Evolutionary conservation across 176 grass and related monocot species (phyloP), one percentile per base, ranked within the genome.

Genomic region (Musa acuminata): DNA sequence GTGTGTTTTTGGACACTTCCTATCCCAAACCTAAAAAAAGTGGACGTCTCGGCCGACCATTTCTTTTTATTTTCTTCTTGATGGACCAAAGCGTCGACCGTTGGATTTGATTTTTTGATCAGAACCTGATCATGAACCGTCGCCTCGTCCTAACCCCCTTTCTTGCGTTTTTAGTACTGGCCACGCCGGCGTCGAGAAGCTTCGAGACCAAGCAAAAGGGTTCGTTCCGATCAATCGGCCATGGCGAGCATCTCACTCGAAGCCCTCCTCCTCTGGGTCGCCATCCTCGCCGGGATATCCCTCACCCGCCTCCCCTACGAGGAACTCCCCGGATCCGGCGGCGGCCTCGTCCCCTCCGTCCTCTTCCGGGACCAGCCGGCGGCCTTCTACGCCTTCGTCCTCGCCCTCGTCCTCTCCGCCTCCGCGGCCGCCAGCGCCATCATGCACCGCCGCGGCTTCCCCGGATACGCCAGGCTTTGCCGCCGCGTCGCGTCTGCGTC

Each of bases 251-350:
- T 74, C 52, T 27, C 72, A 1, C 20, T 74, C 11, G 72, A 74
- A 55, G 13, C 72, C 52, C 19, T 73, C 2, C 51, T 74, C 72
- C 72, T 74, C 14, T 74, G 72, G 52, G 25, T 29, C 11, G 53
- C 25, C 53, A 17, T 58, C 24, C 51, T 74, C 14, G 52, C 52
- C 23, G 72, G 72, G 22, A 8, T 29, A 22, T 52, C 72, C 24
- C 51, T 74, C 11, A 74, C 52, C 52, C 23, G 52, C 23, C 72
- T 74, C 14, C 72, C 52, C 11, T 74, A 74, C 72, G 72, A 74
- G 72, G 72, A 74, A 51, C 52, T 74, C 4, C 23, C 51, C 0
- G 72, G 52, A 55, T 19, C 52, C 14, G 51, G 51, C 8, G 72
- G 22, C 21, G 53, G 11, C 51, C 53, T 27, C 11, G 51, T 73